Evolutionary conservation across 2,329 filamentous ascomycete genomes (phyloP).

Genomic region (Sporothrix humicola): DNA sequence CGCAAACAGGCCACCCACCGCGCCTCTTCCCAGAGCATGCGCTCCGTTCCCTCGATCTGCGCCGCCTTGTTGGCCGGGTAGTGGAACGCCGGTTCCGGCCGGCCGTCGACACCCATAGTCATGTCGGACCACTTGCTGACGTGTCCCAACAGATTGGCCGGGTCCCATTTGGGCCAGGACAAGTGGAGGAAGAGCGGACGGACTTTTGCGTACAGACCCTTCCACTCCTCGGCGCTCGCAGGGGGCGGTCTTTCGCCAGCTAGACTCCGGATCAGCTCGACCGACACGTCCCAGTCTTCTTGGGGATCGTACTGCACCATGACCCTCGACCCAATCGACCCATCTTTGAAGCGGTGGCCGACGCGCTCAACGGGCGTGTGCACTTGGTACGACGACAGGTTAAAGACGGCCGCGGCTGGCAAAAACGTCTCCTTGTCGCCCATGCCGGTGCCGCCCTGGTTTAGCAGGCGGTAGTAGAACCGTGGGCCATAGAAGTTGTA

Average conservation of each 20-base stretch:
- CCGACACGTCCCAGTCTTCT: conserved; percentile 40
- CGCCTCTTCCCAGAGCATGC: conserved; percentile 44
- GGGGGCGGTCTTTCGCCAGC: not conserved
- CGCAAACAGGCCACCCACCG: conserved; percentile 43
- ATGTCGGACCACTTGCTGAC: conserved; percentile 39
- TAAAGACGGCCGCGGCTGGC: conserved; percentile 50
- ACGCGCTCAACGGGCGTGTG: conserved; percentile 43
- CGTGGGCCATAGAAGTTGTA: conserved; percentile 61
- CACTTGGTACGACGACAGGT: conserved; percentile 49
- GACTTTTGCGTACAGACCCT: conserved; percentile 30
- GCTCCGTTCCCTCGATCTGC: conserved; percentile 45
- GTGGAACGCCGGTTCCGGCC: conserved; percentile 43
- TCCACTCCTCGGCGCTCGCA: conserved; percentile 23
- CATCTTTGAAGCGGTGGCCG: conserved; percentile 44
- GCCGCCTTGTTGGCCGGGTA: conserved; percentile 39
- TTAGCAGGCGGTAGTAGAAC: conserved; percentile 57
- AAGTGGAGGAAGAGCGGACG: conserved; percentile 46
- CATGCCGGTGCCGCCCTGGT: conserved; percentile 51
- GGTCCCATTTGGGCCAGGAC: conserved; percentile 47
- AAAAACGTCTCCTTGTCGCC: conserved; percentile 58
- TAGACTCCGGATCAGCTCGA: not conserved
- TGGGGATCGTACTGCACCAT: conserved; percentile 42
- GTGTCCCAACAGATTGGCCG: conserved; percentile 40
- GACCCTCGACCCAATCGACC: conserved; percentile 41
- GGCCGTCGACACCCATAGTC: conserved; percentile 39